Evolutionary conservation across 1,284 basidiomycete species (phyloP), one percentile per base, ranked within the genome.

Genomic region (Cutaneotrichosporon sp.): DNA sequence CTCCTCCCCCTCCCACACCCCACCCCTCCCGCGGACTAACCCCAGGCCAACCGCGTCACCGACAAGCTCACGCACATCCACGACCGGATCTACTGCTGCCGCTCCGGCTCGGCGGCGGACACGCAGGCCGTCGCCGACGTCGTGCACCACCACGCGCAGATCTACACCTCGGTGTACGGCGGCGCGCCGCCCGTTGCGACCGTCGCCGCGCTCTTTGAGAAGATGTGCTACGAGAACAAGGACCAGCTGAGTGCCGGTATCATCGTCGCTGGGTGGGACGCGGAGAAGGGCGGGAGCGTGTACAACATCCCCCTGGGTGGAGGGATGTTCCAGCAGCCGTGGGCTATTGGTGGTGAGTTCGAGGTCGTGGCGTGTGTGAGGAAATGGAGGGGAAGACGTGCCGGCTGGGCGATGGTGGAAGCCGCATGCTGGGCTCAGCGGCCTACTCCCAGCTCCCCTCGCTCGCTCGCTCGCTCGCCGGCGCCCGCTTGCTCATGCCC

Each of bases 241-340:
- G 92, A 93, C 77, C 80, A 79, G 3, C 81, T 99, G 42, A 87
- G 85, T 45, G 97, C 97, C 1, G 95, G 97, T 29, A 97, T 99
- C 79, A 99, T 99, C 72, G 94, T 98, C 24, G 97, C 91, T 16
- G 97, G 97, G 0, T 99, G 95, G 94, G 97, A 99, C 81, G 89
- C 89, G 77, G 87, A 92, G 70, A 83, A 83, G 51, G 95, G 95
- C n/a, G 92, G 95, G 0, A 90, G 89, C 65, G 95, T 99, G 46
- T 99, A 93, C 82, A 98, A 97, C 77, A 92, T 97, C 59, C 94
- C 94, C 22, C 84, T 97, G 20, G 94, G 94, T 47, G 94, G 94
- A 60, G 94, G 94, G 42, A 82, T 93, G 56, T 97, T 97, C 85
- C 86, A 90, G 68, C 92, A 95, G 74, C 93, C 94, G 11, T 97